Percentiles rank a stretch among this genome's conserved stretches.
phyloP scores from a whole-genome alignment of 495 filamentous ascomycete genomes.

The Penicillium subrubescens region DNA sequence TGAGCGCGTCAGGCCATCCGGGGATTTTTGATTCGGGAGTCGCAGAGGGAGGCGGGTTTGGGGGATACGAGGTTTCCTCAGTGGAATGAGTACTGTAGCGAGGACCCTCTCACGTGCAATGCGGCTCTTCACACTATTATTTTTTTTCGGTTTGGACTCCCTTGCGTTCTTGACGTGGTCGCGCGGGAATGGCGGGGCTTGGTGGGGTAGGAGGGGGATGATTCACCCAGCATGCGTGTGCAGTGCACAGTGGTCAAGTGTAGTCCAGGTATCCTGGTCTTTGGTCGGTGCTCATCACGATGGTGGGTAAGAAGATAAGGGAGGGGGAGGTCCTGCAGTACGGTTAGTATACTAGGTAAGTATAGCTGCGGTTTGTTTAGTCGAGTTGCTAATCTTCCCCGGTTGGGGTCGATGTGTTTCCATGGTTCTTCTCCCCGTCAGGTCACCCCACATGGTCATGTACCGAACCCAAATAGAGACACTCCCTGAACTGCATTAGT shows the following conservation, averaged over 20 bases:
- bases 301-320: neutral
- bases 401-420: neutral
- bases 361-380: neutral
- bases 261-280: neutral
- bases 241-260: neutral
- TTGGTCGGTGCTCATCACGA: neutral
- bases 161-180: slow-evolving; percentile 35
- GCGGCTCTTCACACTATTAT: slow-evolving; percentile 24
- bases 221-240: neutral
- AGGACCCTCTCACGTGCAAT: slow-evolving; percentile 23
- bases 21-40: slow-evolving; percentile 3
- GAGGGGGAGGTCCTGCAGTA: neutral
- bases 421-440: neutral
- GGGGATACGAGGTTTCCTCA: slow-evolving; percentile 2
- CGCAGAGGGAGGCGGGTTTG: slow-evolving; percentile 3
- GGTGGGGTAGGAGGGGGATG: slow-evolving; percentile 15
- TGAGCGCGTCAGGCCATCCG: slow-evolving; percentile 33
- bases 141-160: neutral
- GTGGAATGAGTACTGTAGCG: neutral
- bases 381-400: neutral
- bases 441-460: neutral
- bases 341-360: no score
- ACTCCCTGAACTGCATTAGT: neutral
- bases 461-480: neutral
- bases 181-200: slow-evolving; percentile 33